Base-by-base conservation (phyloP, 2,329 filamentous ascomycete species). In the Phaeoacremonium minimum region DNA sequence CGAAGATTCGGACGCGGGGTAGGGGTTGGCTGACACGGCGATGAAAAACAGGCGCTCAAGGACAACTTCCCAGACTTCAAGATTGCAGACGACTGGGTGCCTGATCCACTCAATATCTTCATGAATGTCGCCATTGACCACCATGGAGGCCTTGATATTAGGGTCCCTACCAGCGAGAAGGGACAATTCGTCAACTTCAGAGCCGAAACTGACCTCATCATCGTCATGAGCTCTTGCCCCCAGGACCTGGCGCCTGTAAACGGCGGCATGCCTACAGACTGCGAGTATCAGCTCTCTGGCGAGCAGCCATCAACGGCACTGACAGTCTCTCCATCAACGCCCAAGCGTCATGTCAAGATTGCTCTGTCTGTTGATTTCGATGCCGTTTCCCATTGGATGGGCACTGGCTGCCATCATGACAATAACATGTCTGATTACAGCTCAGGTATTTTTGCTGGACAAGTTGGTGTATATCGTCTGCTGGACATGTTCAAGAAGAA, bases 331-430 rank as follows among this genome's bases (percentile, higher is more conserved):
- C 18, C 37, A 18, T 11, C 15, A 13, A 22, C 20, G 8, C 19
- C 36, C 11, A 28, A 13, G n/a, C 46, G 43, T 4, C 48, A 40
- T 13, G 51, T 57, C 28, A 49, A 52, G 31, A 41, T 57, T 13
- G 50, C 49, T n/a, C 39, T 56, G 15, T 58, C 50, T 6, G 50
- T 64, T 18, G 72, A 77, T 49, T 75, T 77, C 44, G 73, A 77
- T 40, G 72, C 72, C 13, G 59, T 76, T 5, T 70, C 68, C 2
- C 66, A 67, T 35, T 75, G 66, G 65, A 58, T 75, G 3, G 73
- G 73, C n/a, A 74, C 71, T 4, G 67, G 69, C n/a, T 50, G 56
- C 19, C 59, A 70, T 38, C 61, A 64, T 2, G 63, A 68, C 44
- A 73, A 73, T 49, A 71, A 63, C 40, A 61, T 69, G 30, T 59